Evolutionary conservation across 2,329 filamentous ascomycete genomes (phyloP).

Genomic region (Xylaria sp.): DNA sequence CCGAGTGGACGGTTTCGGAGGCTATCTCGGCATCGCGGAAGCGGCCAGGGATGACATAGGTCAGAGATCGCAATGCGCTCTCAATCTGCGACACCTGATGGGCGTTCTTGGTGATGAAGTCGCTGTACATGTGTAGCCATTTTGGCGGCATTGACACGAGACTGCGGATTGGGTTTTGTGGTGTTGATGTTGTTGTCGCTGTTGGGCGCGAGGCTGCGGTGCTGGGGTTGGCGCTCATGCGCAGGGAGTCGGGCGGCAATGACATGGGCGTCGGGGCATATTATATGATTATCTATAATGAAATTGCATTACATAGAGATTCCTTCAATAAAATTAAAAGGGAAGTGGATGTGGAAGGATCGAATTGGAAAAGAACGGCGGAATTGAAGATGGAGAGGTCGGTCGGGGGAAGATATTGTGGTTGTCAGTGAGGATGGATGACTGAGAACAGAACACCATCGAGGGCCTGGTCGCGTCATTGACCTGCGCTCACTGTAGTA

Average conservation of each 20-base stretch:
- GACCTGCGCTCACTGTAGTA: background rate
- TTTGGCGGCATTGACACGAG: constrained; percentile 69
- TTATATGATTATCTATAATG: background rate
- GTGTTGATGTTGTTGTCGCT: constrained; percentile 19
- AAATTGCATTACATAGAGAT: background rate
- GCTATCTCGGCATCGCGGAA: constrained; percentile 94
- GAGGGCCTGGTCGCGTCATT: constrained; percentile 28
- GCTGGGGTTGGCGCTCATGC: constrained; percentile 30
- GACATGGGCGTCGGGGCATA: constrained; percentile 38
- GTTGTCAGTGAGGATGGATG: background rate
- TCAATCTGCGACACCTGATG: constrained; percentile 96
- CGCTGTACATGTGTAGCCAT: constrained; percentile 79
- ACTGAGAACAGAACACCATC: background rate
- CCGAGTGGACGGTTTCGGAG: constrained; percentile 90
- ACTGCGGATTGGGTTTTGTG: constrained; percentile 52
- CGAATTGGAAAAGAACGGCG: constrained; percentile 19
- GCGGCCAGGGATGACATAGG: constrained; percentile 93
- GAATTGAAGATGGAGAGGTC: background rate
- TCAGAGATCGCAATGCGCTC: constrained; percentile 88
- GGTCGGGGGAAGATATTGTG: background rate
- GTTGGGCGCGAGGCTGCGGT: constrained; percentile 40
- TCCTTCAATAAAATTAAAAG: background rate
- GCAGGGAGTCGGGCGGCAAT: constrained; percentile 40
- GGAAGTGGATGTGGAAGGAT: background rate
- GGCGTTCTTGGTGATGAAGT: constrained; percentile 95